These are phyloP conservation scores for Ulmus americana DNA, from an alignment of 331 rosid species.

Conservation along the genomic window DNA sequence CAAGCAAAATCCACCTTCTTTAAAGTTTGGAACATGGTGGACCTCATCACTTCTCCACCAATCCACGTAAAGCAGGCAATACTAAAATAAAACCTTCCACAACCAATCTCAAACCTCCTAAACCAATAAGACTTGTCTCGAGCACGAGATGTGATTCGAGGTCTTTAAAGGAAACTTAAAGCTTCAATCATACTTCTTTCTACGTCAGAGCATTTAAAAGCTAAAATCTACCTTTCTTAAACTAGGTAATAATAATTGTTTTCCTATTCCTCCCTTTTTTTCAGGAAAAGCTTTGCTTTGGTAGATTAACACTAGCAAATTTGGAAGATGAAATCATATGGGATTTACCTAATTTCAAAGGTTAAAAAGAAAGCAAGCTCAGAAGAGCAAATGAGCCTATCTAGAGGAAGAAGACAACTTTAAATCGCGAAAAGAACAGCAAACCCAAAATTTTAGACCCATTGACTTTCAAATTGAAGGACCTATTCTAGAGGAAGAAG, in stretches of 20 bases:
- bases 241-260: background rate
- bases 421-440: too few species aligned
- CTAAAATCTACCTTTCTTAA: background rate
- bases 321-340: too few species aligned
- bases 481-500: too few species aligned
- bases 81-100: background rate
- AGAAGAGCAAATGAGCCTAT: too few species aligned
- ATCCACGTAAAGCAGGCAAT: constrained; percentile 32
- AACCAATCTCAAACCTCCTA: background rate
- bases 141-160: background rate
- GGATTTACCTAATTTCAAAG: too few species aligned
- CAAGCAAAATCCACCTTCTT: constrained; percentile 35
- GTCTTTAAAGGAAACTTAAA: constrained; percentile 7
- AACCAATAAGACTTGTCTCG: background rate
- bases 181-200: constrained; percentile 8
- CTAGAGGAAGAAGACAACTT: too few species aligned
- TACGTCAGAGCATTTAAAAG: background rate
- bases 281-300: too few species aligned
- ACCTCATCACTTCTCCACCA: constrained; percentile 66
- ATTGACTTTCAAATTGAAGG: too few species aligned
- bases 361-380: too few species aligned
- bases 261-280: too few species aligned
- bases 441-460: too few species aligned
- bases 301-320: too few species aligned
- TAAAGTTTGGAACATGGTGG: constrained; percentile 29